Base-by-base conservation (phyloP, 129 eudicot species). In the Kitagawia praeruptora region DNA sequence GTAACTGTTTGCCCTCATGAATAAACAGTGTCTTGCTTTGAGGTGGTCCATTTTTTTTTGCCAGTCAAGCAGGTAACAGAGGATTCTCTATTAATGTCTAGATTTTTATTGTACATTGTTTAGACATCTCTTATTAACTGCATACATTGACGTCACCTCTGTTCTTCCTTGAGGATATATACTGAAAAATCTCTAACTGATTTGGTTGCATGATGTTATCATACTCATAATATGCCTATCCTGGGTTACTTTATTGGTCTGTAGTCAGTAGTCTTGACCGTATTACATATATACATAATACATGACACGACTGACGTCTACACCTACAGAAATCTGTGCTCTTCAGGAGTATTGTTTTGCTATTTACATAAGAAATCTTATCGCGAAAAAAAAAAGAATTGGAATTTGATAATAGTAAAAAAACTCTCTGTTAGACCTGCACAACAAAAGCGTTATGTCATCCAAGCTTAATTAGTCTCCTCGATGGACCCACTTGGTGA, bases 1-100 rank as follows among this genome's bases (percentile, higher is more conserved):
- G 51, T 63, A 70, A n/a, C 48, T 25, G n/a, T 37, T 67, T 63
- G 76, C 84, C 53, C 70, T 25, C 44, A 40, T 46, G 48, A 27
- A 45, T 28, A 39, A 28, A 47, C 34, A 49, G 56, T 11, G 61
- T 27, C 46, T 81, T 75, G 45, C 54, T 34, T 74, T 70, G 58
- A 34, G 42, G 47, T 76, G 80, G 70, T 67, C 51, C n/a, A 66
- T 46, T 63, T 75, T 75, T 75, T 53, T 51, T 19, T 18, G 84
- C 42, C 84, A 81, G 66, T 61, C 70, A 66, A 61, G 70, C 80
- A 76, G 84, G 80, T 81, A 76, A 49, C 63, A 10, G 6, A 38
- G 19, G 8, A 18, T 13, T 34, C 28, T 12, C 21, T 31, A 41
- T 11, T 25, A 8, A 5, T 73, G 8, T 44, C n/a, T 23, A 23